These are phyloP conservation scores for Aspergillus affinis DNA, from an alignment of 495 filamentous ascomycete species.

Conservation along the genomic window DNA sequence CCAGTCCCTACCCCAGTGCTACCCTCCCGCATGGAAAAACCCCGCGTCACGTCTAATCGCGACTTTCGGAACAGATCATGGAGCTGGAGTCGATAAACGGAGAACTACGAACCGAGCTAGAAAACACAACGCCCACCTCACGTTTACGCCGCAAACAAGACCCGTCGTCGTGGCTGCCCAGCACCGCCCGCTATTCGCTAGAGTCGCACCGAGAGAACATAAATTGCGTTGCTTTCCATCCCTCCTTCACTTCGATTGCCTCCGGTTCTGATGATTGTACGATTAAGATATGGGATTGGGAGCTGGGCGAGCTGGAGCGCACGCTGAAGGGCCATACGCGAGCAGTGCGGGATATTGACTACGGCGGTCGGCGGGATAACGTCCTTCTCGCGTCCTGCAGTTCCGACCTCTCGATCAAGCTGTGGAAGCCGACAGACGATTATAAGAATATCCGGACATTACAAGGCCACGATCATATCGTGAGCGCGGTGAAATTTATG, in stretches of 20 bases:
- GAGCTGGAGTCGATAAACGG: constrained; percentile 69
- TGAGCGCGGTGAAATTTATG: constrained; percentile 84
- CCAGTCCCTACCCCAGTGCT: neutral
- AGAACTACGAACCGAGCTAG: constrained; percentile 77
- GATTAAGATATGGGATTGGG: constrained; percentile 98
- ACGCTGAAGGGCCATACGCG: constrained; percentile 94
- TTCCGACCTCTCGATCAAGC: constrained; percentile 87
- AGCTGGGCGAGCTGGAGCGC: constrained; percentile 86
- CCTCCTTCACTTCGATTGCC: constrained; percentile 84
- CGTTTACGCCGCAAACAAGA: constrained; percentile 78
- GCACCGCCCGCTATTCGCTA: constrained; percentile 76
- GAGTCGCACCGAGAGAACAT: constrained; percentile 80
- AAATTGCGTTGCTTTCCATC: constrained; percentile 91
- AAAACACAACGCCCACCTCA: constrained; percentile 80
- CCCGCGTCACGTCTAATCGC: constrained; percentile 9
- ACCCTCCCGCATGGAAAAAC: constrained; percentile 3
- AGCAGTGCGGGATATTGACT: constrained; percentile 85
- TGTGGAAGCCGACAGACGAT: constrained; percentile 93
- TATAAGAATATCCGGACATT: constrained; percentile 95
- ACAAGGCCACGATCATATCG: constrained; percentile 87
- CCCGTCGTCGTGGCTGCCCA: constrained; percentile 80
- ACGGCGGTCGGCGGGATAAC: constrained; percentile 80
- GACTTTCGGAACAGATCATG: constrained; percentile 67
- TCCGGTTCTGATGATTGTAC: constrained; percentile 95
- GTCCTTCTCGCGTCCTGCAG: constrained; percentile 87